These are phyloP conservation scores for Agrocybe chaxingu DNA, from an alignment of 768 basidiomycete species.

Conservation along the genomic window DNA sequence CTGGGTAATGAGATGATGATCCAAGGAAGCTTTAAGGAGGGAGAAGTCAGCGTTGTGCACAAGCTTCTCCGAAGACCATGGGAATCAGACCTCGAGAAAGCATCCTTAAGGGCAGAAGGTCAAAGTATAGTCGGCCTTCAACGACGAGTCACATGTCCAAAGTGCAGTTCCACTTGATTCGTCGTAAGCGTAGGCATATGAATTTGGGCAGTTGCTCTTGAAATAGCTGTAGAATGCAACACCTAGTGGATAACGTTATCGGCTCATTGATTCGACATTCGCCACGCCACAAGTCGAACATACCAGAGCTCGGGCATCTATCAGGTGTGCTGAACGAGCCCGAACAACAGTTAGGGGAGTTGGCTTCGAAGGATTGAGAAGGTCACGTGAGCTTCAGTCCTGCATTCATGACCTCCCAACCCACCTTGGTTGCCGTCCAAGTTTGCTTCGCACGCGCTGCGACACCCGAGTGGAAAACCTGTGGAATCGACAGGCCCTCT, in stretches of 20 bases:
- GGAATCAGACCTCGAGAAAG: not conserved
- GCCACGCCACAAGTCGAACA: constrained; percentile 1
- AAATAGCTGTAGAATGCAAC: constrained; percentile 38
- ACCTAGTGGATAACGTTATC: constrained; percentile 30
- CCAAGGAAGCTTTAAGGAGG: no score
- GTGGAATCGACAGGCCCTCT: constrained; percentile 49
- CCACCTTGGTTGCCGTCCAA: constrained; percentile 39
- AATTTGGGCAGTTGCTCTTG: constrained; percentile 40
- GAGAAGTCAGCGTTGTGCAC: not conserved
- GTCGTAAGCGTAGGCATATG: constrained; percentile 54
- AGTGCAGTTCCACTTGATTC: constrained; percentile 48
- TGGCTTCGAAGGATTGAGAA: constrained; percentile 25
- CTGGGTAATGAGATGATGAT: no score
- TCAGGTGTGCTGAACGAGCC: constrained; percentile 45
- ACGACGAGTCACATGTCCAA: constrained; percentile 43
- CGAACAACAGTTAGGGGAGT: constrained; percentile 64
- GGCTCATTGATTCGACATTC: not conserved
- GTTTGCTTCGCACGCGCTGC: constrained; percentile 50
- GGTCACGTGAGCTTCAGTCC: not conserved
- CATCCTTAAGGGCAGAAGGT: constrained; percentile 41
- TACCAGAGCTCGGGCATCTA: constrained; percentile 52
- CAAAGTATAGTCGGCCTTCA: constrained; percentile 40
- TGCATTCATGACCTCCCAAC: not conserved
- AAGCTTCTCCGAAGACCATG: constrained; percentile 2
- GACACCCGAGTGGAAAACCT: constrained; percentile 60